Base-by-base conservation (phyloP, 495 filamentous ascomycete genomes). In the Penicillium subrubescens region DNA sequence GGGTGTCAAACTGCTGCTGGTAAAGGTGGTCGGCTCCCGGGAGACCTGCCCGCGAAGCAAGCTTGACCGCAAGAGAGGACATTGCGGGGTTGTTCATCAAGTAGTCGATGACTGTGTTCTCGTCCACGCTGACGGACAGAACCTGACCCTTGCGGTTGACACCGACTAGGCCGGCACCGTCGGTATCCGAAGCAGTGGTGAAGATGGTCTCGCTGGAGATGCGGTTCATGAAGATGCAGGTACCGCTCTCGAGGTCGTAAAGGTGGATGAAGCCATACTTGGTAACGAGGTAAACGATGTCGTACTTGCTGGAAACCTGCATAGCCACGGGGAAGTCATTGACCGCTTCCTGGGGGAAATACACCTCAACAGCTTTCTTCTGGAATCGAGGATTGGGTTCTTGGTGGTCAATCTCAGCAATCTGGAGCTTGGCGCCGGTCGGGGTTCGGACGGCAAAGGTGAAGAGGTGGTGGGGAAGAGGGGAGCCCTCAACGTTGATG, bases 151-250 rank as follows among this genome's bases (percentile, higher is more conserved):
- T 97, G 60, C 96, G 87, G 76, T 99, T 99, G 61, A 99, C 92
- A 59, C 93, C 93, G n/a, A 97, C 84, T 63, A 97, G 88, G 68
- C 95, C 95, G 60, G 86, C 86, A 27, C 91, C 92, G 1, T 93
- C 89, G n/a, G 84, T 84, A 73, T 98, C 94, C 15, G 88, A 79
- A 6, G 93, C 88, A 14, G 93, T 97, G 17, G 93, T 94, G 80
- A 99, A 99, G 72, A 99, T 98, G 0, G 95, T 99, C 73, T 99
- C 95, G 80, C 93, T 96, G 23, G 95, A 99, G 71, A 99, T 99
- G 57, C 95, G 90, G 80, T 99, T 98, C 94, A 99, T 97, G 87
- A 97, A 99, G 73, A 99, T 94, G 73, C 93, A 95, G n/a, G 91
- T 92, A 37, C 92, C 95, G 7, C 92, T 94, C 81, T 98, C 95